Base-by-base conservation (phyloP, 2,329 filamentous ascomycete genomes). In the Monilinia polystroma region DNA sequence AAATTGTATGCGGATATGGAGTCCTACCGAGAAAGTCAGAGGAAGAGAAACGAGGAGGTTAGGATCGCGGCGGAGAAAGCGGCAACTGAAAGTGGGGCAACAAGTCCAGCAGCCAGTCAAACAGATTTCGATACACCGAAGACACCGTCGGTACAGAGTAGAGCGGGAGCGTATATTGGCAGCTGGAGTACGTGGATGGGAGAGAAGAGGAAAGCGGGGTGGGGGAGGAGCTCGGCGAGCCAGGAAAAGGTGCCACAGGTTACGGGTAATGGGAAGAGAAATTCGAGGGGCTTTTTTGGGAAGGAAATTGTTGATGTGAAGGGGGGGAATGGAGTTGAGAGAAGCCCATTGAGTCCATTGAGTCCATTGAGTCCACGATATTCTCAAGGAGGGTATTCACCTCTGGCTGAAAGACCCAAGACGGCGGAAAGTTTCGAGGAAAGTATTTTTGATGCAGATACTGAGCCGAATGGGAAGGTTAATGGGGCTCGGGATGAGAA, bases 1-100 rank as follows among this genome's bases (percentile, higher is more conserved):
- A 93, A 87, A 74, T 82, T 98, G 38, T 98, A 96, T 82, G 86
- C 92, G 0, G 94, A 98, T 73, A 91, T 98, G 79, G 94, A 98
- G 77, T 81, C 86, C 3, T 85, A 92, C 79, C 84, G 91, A 18
- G 91, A 93, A 78, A 85, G 86, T 20, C 90, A 93, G 76, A 82
- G 86, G 66, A 87, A 85, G 73, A 82, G 83, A 62, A 80, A 83
- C 6, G 87, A 90, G 84, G 90, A 74, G 78, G 63, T 43, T 20
- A 65, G 55, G 6, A 38, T 65, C 18, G 72, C 70, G 66, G 73
- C 68, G 26, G 73, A 72, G 68, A 67, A 67, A 63, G 32, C 41
- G 32, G 59, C 47, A 32, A 55, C 35, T 64, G 56, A 45, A 38
- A 66, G 57, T 45, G 64, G 64, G 6, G 11, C 70, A 56, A 58